Evolutionary conservation across 129 eudicot species (phyloP).

Genomic region (Gnaphalium uliginosum): DNA sequence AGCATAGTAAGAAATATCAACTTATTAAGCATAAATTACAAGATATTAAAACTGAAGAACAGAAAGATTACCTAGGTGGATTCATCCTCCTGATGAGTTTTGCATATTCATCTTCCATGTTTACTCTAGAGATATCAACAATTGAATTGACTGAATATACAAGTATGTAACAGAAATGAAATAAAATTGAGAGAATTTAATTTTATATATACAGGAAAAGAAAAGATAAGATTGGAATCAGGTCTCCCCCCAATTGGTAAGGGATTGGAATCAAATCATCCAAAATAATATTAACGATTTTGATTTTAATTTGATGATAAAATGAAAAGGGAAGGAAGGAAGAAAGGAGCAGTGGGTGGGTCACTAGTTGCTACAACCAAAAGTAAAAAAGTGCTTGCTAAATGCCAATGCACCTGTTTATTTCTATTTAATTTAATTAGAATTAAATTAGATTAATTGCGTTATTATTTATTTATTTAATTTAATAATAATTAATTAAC

Average conservation of each 20-base stretch:
- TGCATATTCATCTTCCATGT: conserved; percentile 84
- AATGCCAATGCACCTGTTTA: too few species aligned
- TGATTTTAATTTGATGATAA: not conserved
- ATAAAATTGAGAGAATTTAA: not conserved
- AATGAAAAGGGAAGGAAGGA: not conserved
- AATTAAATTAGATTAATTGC: too few species aligned
- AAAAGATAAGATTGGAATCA: conserved; percentile 14
- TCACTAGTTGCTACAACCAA: not conserved
- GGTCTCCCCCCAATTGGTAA: conserved; percentile 24
- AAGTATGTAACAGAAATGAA: not conserved
- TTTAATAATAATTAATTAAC: not conserved
- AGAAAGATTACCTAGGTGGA: conserved; percentile 70
- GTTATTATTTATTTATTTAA: too few species aligned
- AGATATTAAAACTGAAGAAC: not conserved
- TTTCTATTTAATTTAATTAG: not conserved
- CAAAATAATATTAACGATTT: not conserved
- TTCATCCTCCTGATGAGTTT: conserved; percentile 86
- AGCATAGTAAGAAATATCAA: not conserved
- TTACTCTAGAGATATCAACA: not conserved
- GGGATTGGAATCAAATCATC: conserved; percentile 10
- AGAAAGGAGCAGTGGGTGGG: not conserved
- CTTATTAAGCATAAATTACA: conserved; percentile 3
- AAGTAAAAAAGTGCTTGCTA: not conserved
- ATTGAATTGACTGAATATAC: not conserved
- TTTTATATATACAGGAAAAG: conserved; percentile 9